Evolutionary conservation across 1,284 basidiomycete species (phyloP), one percentile per base, ranked within the genome.

Genomic region (Hypsizygus ulmarius): DNA sequence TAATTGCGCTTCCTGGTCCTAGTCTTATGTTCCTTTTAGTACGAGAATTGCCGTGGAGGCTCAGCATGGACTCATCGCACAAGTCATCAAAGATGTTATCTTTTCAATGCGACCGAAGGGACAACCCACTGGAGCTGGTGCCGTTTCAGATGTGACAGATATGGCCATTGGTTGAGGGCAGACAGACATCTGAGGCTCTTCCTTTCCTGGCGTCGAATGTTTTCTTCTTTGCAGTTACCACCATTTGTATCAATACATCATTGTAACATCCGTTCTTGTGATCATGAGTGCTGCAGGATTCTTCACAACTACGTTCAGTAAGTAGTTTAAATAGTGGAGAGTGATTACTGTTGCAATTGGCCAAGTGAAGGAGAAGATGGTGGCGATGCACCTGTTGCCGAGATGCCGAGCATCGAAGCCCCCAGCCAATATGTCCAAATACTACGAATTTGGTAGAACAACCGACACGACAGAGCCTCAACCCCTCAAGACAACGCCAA

Each of bases 31-130:
- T 43, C 16, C 27, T 39, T 45, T 41, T 59, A 95, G 93, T 59
- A 82, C 79, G 28, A 92, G 90, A 60, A 88, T 97, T 45, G 83
- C 92, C 0, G 77, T 83, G 7, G 93, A 97, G 63, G 90, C 89
- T 0, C 90, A 95, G 59, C 93, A 97, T 59, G 94, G 92, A 1
- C 79, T 97, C 48, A 89, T 95, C 50, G 75, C 91, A 0, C 93
- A 95, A 65, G 82, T 93, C 3, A 75, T 97, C 60, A 97, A 97
- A 65, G 87, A 94, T 55, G 78, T 90, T 32, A 79, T 91, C 27
- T 91, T 91, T 63, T 90, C 87, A 5, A 76, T 77, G 60, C 77
- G 84, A 38, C 83, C 75, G 43, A 67, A 64, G 51, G 59, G 29
- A 49, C 57, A 48, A 3, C 19, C 39, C 5, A n/a, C 47, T 3